Base-by-base conservation (phyloP, 2,329 filamentous ascomycete genomes). In the Ploettnerulaceae sp. region DNA sequence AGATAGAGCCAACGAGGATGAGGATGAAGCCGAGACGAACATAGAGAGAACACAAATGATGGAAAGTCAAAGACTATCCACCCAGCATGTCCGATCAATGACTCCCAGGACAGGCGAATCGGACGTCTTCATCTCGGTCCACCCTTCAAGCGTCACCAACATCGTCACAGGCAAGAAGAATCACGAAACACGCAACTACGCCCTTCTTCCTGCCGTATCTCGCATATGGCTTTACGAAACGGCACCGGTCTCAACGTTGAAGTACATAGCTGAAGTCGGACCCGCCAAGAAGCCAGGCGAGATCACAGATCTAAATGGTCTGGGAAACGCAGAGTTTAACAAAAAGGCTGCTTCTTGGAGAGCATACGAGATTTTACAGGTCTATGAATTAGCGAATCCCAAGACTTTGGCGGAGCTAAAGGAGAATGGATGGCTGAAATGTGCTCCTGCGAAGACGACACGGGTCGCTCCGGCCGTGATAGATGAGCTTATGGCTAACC, bases 221-320 rank as follows among this genome's bases (percentile, higher is more conserved):
- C 77, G 81, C n/a, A 70, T 82, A 55, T 85, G 81, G 81, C 67
- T 84, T 12, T 80, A 81, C 53, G 69, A 71, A 12, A 76, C 68
- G 12, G 64, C 58, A 24, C 74, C 69, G 1, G 58, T 63, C 7
- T 68, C 64, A n/a, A 64, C 74, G 45, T 62, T 84, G 7, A 72
- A 68, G 42, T 82, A 82, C 57, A 79, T 84, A 71, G 79, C 77
- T 11, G 69, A 69, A 8, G 69, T 82, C 12, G 69, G 74, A 0
- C 61, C 66, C 0, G 66, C 71, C 0, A 71, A 71, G 57, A 47
- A 57, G n/a, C 71, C 71, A 1, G 75, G 71, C 0, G 66, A 78
- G 51, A 71, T 79, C 15, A 50, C 65, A 12, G 64, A 69, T 36
- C 58, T 65, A 4, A 62, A 61, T 3, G 75, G 75, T 0, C 49